Base-by-base conservation (phyloP, 306 rosid species). In the Parietaria judaica region DNA sequence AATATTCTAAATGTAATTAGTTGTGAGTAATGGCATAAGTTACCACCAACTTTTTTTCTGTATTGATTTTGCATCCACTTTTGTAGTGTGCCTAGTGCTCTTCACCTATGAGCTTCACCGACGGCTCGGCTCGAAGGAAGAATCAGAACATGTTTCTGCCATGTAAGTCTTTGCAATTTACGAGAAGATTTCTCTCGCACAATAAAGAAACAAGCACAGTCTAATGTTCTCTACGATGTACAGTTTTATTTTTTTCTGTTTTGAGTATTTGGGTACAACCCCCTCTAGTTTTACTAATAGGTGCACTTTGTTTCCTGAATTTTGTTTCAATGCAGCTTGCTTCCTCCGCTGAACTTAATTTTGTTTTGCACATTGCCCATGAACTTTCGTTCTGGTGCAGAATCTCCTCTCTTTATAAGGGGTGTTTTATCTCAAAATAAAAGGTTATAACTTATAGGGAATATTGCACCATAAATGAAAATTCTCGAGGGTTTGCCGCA, bases 31-130 rank as follows among this genome's bases (percentile, higher is more conserved):
- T 59, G 31, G 49, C 36, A 62, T 56, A 51, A 64, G 64, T 34
- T 63, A 63, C 51, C 64, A 14, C 41, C 37, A 47, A 38, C 12
- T 52, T 37, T 76, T 55, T 53, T 54, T 56, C 48, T 59, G 31
- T 23, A 41, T 63, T 51, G 45, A 67, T 64, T 73, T 72, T 80
- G 64, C 54, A 59, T 14, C 36, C 3, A 72, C 81, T 76, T 69
- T 50, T 70, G 73, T 74, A 91, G 98, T 86, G 56, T 88, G 78
- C 60, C 54, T 88, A 44, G 78, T 87, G 72, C 79, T 91, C 53
- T 87, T 81, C 81, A 72, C 97, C 54, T 80, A 73, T 51, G 96
- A 82, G 82, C 94, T 91, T 72, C 95, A 83, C 66, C 84, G 81
- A 7, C 83, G 75, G 64, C 86, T 85, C 72, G 31, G 75, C 76